Base-by-base conservation (phyloP, 108 stramenopile species). In the Parmales sp. region DNA sequence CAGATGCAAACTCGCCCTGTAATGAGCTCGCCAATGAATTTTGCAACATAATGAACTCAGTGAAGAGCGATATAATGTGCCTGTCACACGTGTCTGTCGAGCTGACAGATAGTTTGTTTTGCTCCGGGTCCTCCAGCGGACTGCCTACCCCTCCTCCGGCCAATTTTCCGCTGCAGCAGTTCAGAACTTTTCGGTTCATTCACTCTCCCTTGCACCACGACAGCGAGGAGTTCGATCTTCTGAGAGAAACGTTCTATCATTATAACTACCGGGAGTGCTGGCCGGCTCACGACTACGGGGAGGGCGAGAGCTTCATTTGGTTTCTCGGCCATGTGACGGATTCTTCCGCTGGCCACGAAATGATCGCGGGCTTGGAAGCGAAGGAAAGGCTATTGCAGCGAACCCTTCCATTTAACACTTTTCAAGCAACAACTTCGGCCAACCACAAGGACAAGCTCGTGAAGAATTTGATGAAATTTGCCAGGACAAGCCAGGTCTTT, bases 191-290 rank as follows among this genome's bases (percentile, higher is more conserved):
- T 4, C 25, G 16, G 3, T 60, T 60, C 54, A 34, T 60, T 4
- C 54, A 60, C 54, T 34, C 29, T 2, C 54, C 54, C 9, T 5
- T 60, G 28, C 54, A 60, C 54, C 16, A 60, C 26, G 54, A 60
- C 31, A 34, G 31, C 3, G 54, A 60, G 26, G 54, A 60, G 54
- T 60, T 60, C 54, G 54, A 60, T 13, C 54, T 60, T 20, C 54
- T 60, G 4, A 3, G 54, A 16, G 54, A 60, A 4, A 34, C 54
- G 13, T 34, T 60, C 36, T 11, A 34, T 6, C 54, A 60, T 16
- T 60, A 26, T 16, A 34, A 34, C 1, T 60, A 60, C 16, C 3
- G 36, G 26, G 54, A 60, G 28, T 60, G 54, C 28, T 2, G 54
- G 3, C 31, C 6, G n/a, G 5, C n/a, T 22, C 11, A 50, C 6